These are phyloP conservation scores for Aspergillus heteromorphus DNA, from an alignment of 495 filamentous ascomycete species.

Conservation along the genomic window DNA sequence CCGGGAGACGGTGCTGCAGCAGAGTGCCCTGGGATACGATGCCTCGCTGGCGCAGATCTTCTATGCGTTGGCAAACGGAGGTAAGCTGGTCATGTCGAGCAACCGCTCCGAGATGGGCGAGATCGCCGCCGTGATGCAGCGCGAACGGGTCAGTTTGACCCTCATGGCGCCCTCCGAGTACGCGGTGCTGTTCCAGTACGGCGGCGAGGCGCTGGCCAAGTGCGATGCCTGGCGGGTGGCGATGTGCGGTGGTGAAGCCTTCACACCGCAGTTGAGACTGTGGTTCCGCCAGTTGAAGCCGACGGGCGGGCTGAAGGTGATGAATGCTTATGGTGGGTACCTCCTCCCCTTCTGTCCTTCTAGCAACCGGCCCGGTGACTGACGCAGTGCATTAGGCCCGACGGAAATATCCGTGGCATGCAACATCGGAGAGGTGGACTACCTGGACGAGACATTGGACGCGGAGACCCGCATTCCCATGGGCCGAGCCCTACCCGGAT, in stretches of 20 bases:
- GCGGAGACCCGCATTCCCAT: not conserved
- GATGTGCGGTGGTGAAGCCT: conserved; percentile 7
- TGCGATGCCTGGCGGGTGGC: conserved; percentile 4
- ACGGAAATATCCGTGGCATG: too few relatives aligned
- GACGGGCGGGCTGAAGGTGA: conserved; percentile 1
- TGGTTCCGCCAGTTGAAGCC: conserved; percentile 13
- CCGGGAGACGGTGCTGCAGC: not conserved
- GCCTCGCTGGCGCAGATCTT: not conserved
- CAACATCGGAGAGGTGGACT: too few relatives aligned
- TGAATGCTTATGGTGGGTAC: too few relatives aligned
- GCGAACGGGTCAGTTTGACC: conserved; percentile 19
- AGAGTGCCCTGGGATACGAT: not conserved
- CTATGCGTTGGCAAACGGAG: not conserved
- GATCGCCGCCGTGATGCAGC: not conserved
- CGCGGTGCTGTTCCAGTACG: conserved; percentile 17
- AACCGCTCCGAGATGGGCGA: not conserved
- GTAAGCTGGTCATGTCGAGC: not conserved
- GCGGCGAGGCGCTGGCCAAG: conserved; percentile 2
- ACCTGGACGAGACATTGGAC: too few relatives aligned
- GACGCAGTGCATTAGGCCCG: too few relatives aligned
- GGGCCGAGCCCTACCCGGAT: not conserved
- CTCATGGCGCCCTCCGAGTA: conserved; percentile 17
- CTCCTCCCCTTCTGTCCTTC: too few relatives aligned
- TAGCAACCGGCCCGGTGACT: too few relatives aligned
- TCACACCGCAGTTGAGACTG: not conserved